Percentiles rank a stretch among this genome's conserved stretches.
Evolutionary conservation across 1,139 yeast species (phyloP).

Genomic region (Diutina mesorugosa): DNA sequence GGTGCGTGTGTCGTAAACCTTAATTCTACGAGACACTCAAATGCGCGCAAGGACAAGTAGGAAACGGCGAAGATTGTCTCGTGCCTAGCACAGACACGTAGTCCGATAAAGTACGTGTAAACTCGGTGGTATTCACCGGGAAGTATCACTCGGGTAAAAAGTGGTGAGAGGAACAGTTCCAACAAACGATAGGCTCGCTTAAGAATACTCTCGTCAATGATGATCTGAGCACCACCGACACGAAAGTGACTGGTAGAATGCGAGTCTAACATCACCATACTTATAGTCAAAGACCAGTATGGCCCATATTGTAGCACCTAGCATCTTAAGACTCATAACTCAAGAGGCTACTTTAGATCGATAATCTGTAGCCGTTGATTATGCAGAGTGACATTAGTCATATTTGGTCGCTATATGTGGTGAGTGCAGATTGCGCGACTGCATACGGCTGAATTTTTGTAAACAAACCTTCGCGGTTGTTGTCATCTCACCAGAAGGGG

Average conservation of each 20-base stretch:
- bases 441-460: not conserved
- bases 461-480: not conserved
- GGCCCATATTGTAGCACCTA: no score
- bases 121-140: not conserved
- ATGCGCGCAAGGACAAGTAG: not conserved
- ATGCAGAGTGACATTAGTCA: not conserved
- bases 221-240: no score
- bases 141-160: no score
- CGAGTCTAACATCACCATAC: no score
- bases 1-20: not conserved
- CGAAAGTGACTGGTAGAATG: no score
- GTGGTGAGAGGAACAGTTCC: no score
- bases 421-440: not conserved
- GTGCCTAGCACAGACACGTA: not conserved
- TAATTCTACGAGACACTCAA: not conserved
- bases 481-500: not conserved
- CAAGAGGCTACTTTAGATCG: not conserved
- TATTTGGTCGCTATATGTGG: not conserved
- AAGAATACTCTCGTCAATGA: no score
- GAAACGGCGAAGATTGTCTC: not conserved
- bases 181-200: no score
- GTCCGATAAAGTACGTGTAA: not conserved
- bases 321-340: not conserved
- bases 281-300: no score
- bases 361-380: not conserved